Evolutionary conservation across 345 rosid species (phyloP).

Genomic region (Salix arbutifolia): DNA sequence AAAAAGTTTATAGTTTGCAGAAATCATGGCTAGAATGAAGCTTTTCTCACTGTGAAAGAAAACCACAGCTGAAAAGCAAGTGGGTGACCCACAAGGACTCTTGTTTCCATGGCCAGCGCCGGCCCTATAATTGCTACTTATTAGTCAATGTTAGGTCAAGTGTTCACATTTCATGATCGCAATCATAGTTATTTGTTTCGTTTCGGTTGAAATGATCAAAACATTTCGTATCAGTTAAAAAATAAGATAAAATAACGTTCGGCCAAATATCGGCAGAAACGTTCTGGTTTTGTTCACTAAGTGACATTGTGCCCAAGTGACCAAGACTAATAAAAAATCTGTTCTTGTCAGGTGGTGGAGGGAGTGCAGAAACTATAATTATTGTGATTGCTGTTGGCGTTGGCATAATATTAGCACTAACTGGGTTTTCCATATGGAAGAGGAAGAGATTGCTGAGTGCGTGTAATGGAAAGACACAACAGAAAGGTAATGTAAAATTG

Average conservation of each 20-base stretch:
- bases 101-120: neutral
- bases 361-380: constrained; percentile 18
- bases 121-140: neutral
- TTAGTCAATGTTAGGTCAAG: neutral
- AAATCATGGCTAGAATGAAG: neutral
- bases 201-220: too few relatives aligned
- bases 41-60: neutral
- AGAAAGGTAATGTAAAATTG: constrained; percentile 30
- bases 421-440: constrained; percentile 42
- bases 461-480: constrained; percentile 12
- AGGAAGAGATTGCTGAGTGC: constrained; percentile 30
- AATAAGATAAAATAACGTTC: too few relatives aligned
- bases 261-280: accelerated
- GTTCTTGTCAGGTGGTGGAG: constrained; percentile 37
- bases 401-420: constrained; percentile 36
- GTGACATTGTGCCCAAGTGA: neutral
- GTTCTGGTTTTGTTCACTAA: too few relatives aligned
- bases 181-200: too few relatives aligned
- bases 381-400: constrained; percentile 46
- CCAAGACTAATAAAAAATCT: neutral
- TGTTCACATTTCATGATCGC: neutral
- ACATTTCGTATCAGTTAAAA: too few relatives aligned
- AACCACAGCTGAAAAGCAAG: neutral
- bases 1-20: neutral
- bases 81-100: neutral